These are phyloP conservation scores for Colletotrichum sp. DNA, from an alignment of 2,329 filamentous ascomycete genomes.

Conservation along the genomic window DNA sequence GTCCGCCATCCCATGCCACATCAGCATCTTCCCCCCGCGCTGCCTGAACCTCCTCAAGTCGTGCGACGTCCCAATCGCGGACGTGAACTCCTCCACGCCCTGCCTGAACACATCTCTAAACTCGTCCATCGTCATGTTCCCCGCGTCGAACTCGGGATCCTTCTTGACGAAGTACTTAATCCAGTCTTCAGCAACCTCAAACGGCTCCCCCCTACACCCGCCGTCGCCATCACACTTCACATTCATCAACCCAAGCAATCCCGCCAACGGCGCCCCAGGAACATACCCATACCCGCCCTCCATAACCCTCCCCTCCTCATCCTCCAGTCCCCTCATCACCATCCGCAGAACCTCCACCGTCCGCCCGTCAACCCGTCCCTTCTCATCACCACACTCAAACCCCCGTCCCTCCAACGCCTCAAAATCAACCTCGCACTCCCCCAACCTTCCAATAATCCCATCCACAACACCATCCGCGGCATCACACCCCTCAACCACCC, in stretches of 20 bases:
- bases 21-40: constrained; percentile 44
- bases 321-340: neutral
- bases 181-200: neutral
- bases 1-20: constrained; percentile 47
- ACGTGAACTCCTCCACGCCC: constrained; percentile 22
- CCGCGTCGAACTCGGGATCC: constrained; percentile 29
- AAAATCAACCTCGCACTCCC: constrained; percentile 19
- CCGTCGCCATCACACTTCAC: neutral
- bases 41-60: constrained; percentile 31
- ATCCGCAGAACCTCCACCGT: constrained; percentile 14
- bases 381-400: constrained; percentile 25
- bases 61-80: constrained; percentile 29
- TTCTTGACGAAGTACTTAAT: constrained; percentile 24
- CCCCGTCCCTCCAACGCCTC: constrained; percentile 5
- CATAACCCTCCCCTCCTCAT: neutral
- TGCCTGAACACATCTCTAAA: constrained; percentile 20
- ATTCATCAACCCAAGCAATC: neutral
- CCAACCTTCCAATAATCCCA: constrained; percentile 39
- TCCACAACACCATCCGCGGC: constrained; percentile 50
- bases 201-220: neutral
- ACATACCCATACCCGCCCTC: neutral
- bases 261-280: neutral
- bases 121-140: neutral
- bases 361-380: constrained; percentile 10
- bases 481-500: constrained; percentile 45